Evolutionary conservation across 768 basidiomycete species (phyloP).

Genomic region (Boletus patriciae): DNA sequence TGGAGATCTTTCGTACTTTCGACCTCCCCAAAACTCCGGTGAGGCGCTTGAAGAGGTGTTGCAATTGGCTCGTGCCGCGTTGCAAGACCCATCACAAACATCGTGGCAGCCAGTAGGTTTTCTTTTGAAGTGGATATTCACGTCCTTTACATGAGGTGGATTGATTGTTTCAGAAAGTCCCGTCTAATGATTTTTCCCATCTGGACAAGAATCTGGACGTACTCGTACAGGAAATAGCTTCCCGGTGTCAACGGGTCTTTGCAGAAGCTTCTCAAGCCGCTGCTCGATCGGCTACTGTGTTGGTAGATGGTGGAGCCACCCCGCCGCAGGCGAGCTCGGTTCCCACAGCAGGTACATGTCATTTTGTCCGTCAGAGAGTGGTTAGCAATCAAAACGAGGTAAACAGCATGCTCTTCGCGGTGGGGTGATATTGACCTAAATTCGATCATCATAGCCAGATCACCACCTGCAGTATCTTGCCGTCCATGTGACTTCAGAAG

Average conservation of each 20-base stretch:
- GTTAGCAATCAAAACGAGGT: conserved; percentile 50
- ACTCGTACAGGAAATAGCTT: conserved; percentile 60
- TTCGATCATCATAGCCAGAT: conserved; percentile 39
- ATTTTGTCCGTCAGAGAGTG: conserved; percentile 56
- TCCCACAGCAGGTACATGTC: conserved; percentile 32
- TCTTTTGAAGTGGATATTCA: conserved; percentile 27
- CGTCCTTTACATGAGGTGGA: conserved; percentile 26
- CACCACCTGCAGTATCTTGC: conserved; percentile 54
- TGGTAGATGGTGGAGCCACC: conserved; percentile 30
- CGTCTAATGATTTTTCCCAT: conserved; percentile 51
- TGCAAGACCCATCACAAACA: conserved; percentile 46
- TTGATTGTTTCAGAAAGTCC: conserved; percentile 43
- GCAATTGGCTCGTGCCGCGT: conserved; percentile 47
- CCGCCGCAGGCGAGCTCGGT: conserved; percentile 33
- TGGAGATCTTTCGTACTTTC: conserved; percentile 30
- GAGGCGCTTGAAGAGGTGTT: conserved; percentile 40
- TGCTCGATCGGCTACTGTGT: conserved; percentile 56
- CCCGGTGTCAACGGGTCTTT: conserved; percentile 62
- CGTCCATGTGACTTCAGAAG: conserved; percentile 43
- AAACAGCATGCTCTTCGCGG: conserved; percentile 29
- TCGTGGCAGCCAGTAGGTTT: conserved; percentile 55
- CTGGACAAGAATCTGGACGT: conserved; percentile 69
- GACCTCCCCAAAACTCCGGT: conserved; percentile 20
- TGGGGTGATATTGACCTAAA: conserved; percentile 28
- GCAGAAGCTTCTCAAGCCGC: conserved; percentile 60